These are phyloP conservation scores for Daldinia loculata DNA, from an alignment of 495 filamentous ascomycete species.

Conservation along the genomic window DNA sequence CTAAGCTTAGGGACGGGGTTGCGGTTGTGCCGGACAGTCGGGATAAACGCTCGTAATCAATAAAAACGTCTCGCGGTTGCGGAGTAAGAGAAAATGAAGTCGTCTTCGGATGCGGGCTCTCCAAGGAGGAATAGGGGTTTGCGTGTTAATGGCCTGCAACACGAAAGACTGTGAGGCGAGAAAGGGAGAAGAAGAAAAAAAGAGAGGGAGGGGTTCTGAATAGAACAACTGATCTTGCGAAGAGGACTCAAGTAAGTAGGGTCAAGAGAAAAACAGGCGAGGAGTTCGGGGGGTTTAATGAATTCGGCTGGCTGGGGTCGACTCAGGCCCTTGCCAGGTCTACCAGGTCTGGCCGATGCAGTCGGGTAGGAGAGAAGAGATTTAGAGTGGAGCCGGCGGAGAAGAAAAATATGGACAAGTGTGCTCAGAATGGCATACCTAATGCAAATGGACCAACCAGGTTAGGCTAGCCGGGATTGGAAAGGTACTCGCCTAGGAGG, in stretches of 20 bases:
- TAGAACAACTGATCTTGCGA: conserved; percentile 47
- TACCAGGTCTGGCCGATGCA: conserved; percentile 33
- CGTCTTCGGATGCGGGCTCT: conserved; percentile 27
- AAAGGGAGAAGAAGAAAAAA: conserved; percentile 34
- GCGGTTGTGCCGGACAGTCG: conserved; percentile 51
- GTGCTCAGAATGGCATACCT: conserved; percentile 29
- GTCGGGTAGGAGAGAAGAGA: conserved; percentile 44
- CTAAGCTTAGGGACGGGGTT: conserved; percentile 36
- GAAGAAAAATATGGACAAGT: conserved; percentile 19
- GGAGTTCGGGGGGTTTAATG: conserved; percentile 49
- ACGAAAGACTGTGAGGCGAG: conserved; percentile 40
- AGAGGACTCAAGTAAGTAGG: conserved; percentile 46
- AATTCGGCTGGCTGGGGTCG: conserved; percentile 44
- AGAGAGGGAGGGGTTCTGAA: conserved; percentile 46
- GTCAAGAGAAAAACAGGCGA: conserved; percentile 42
- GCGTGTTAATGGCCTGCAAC: conserved; percentile 44
- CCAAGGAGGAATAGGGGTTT: conserved; percentile 17
- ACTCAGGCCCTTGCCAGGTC: conserved; percentile 20
- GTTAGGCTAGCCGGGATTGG: conserved; percentile 12
- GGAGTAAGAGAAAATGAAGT: conserved; percentile 33
- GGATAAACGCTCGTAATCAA: conserved; percentile 41
- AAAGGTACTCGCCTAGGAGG: conserved; percentile 31
- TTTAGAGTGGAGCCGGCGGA: conserved; percentile 40
- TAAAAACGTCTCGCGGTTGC: conserved; percentile 44
- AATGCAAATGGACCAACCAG: conserved; percentile 33